Evolutionary conservation across 2,329 filamentous ascomycete genomes (phyloP), one percentile per base, ranked within the genome.

Genomic region (Fusarium illudens): DNA sequence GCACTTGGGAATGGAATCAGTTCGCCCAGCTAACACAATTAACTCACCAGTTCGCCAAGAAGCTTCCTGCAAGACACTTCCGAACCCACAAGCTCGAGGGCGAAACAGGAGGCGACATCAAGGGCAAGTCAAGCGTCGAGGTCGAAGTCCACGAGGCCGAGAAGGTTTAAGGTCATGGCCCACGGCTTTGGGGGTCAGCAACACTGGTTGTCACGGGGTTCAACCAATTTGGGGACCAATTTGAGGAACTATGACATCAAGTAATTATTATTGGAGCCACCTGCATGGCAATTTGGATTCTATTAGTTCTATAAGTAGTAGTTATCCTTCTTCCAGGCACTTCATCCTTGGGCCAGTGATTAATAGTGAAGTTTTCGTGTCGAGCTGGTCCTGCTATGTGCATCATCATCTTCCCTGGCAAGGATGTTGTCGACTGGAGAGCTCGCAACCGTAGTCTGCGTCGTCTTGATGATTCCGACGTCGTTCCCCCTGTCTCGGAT

Each of bases 391-490:
- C 30, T 30, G 12, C 71, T 73, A 1, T 65, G 37, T 1, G 68
- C 33, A 57, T 64, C 60, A 2, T 49, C 42, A 15, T 42, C 58
- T 27, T 65, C 42, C 3, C 17, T 50, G 0, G 49, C n/a, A n/a
- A n/a, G n/a, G n/a, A n/a, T n/a, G n/a, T n/a, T n/a, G 0, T 55
- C 56, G 2, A 27, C 59, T 0, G 66, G 57, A 2, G 48, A 37
- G 4, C 34, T 64, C 4, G 52, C 51, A n/a, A 74, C 64, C 0
- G 56, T 71, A 0, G 72, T 74, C 12, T 72, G 58, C 0, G 71
- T 62, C 1, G 72, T 73, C 11, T 62, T 74, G 0, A 70, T 6
- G 3, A 74, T 73, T 0, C 62, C 69, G 6, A 22, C 60, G 2
- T 42, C 37, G 1, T 50, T 58, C 6, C 46, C 50, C 1, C 48